A percentile compares a stretch with the other conserved stretches of the same genome.
These are phyloP conservation scores for Ganoderma multipileum DNA, from an alignment of 1,284 basidiomycete species.

Conservation along the genomic window DNA sequence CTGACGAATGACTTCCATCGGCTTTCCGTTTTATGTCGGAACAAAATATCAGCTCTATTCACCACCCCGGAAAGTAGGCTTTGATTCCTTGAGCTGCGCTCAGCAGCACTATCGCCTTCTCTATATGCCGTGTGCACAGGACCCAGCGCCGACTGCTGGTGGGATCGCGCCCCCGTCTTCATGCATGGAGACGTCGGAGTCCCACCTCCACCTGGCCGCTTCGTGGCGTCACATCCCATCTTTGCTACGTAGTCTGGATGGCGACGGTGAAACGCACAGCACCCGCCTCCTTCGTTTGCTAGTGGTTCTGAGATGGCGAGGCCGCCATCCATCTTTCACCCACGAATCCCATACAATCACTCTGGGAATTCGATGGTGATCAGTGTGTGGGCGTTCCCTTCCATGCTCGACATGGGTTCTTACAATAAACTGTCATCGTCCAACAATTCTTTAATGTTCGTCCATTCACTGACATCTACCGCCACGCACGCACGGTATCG, in stretches of 20 bases:
- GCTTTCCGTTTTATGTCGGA: neutral
- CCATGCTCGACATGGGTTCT: neutral
- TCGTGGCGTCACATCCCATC: neutral
- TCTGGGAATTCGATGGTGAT: neutral
- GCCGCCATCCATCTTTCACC: neutral
- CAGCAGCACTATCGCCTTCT: neutral
- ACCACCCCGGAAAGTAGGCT: neutral
- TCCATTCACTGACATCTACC: neutral
- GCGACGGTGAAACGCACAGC: conserved; percentile 1
- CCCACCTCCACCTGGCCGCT: neutral
- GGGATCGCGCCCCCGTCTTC: neutral
- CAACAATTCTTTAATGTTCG: neutral
- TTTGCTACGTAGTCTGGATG: neutral
- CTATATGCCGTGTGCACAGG: neutral
- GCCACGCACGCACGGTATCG: conserved; percentile 3
- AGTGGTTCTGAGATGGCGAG: neutral
- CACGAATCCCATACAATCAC: neutral
- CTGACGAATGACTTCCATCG: neutral
- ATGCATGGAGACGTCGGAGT: neutral
- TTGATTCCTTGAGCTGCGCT: neutral
- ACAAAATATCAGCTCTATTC: neutral
- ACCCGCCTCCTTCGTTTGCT: neutral
- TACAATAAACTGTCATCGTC: conserved; percentile 7
- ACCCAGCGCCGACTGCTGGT: neutral
- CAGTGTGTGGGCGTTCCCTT: conserved; percentile 1